These are phyloP conservation scores for Coniella lustricola DNA, from an alignment of 2,329 filamentous ascomycete genomes.

Conservation along the genomic window DNA sequence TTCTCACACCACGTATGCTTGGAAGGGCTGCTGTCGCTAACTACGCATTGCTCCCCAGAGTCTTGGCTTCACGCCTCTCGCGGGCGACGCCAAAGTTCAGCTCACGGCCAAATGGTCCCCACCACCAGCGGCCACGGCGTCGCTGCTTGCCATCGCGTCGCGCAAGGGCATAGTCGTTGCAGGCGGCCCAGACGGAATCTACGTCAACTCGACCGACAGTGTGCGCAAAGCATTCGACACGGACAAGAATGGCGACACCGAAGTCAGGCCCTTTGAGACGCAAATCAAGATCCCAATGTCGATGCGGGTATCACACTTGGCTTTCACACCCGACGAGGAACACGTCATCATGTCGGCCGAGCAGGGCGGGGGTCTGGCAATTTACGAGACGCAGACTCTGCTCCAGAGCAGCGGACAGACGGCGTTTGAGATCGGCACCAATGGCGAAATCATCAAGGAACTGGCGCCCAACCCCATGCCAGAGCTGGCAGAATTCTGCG, in stretches of 20 bases:
- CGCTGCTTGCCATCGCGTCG: conserved; percentile 77
- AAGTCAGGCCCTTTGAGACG: conserved; percentile 64
- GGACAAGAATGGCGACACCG: conserved; percentile 51
- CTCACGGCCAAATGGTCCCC: conserved; percentile 73
- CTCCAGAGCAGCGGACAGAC: conserved; percentile 59
- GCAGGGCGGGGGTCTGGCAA: conserved; percentile 69
- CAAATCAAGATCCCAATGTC: conserved; percentile 67
- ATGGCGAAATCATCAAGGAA: conserved; percentile 64
- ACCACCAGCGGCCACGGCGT: conserved; percentile 69
- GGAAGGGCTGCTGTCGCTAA: conserved; percentile 19
- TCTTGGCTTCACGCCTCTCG: conserved; percentile 74
- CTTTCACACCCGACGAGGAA: conserved; percentile 84
- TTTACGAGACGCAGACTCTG: conserved; percentile 70
- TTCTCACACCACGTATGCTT: conserved; percentile 4
- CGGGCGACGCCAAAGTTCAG: conserved; percentile 75
- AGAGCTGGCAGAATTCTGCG: conserved; percentile 67
- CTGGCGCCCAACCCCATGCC: conserved; percentile 74
- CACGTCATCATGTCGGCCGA: conserved; percentile 80
- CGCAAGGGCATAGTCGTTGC: conserved; percentile 77
- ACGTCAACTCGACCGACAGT: conserved; percentile 68
- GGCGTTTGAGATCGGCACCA: conserved; percentile 69
- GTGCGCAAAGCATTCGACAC: conserved; percentile 68
- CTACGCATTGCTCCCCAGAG: conserved; percentile 35
- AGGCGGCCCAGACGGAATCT: conserved; percentile 72
- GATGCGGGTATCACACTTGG: conserved; percentile 75